These are phyloP conservation scores for Hypoxylon sp. DNA, from an alignment of 2,329 filamentous ascomycete genomes.

Conservation along the genomic window DNA sequence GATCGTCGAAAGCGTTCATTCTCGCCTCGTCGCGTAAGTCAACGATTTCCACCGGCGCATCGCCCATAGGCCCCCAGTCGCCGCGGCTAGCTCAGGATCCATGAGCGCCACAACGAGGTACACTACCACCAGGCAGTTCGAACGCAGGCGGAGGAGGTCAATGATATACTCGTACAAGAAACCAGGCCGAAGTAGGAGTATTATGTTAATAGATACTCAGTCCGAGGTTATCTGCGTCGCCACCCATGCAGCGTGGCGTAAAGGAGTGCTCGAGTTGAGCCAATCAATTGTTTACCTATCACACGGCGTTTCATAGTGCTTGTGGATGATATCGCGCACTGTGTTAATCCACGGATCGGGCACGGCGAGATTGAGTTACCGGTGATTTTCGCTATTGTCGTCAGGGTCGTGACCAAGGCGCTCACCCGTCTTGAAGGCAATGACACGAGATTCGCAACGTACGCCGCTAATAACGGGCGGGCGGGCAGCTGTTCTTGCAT, in stretches of 20 bases:
- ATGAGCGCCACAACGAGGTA: neutral
- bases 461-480: neutral
- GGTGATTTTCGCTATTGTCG: neutral
- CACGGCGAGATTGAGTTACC: neutral
- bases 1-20: neutral
- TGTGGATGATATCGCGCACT: neutral
- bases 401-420: neutral
- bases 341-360: neutral
- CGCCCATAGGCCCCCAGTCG: neutral
- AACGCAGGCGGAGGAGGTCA: neutral
- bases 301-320: neutral
- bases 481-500: neutral
- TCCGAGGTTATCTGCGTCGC: neutral
- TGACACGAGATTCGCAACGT: neutral
- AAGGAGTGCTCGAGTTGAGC: neutral
- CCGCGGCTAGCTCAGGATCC: neutral
- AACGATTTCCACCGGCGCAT: conserved; percentile 3
- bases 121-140: neutral
- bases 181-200: neutral
- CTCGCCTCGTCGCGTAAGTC: conserved; percentile 4
- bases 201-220: neutral
- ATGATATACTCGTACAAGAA: neutral
- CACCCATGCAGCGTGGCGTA: neutral
- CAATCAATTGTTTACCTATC: neutral
- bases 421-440: neutral